Base-by-base conservation (phyloP, 305 asterid species). In the Fraxinus floribunda region DNA sequence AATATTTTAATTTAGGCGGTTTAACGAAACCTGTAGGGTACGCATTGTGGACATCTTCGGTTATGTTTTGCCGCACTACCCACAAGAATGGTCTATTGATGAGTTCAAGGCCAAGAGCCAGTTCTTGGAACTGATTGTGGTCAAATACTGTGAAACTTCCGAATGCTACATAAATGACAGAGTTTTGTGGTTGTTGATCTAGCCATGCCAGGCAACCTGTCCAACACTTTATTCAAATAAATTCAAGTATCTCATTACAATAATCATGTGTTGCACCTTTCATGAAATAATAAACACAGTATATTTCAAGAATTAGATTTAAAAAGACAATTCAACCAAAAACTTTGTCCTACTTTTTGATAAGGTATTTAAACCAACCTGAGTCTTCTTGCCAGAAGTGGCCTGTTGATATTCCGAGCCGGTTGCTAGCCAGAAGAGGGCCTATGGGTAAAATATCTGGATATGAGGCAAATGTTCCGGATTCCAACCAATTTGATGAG, bases 51-150 rank as follows among this genome's bases (percentile, higher is more conserved):
- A 68, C 15, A 2, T 78, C 66, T 35, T 64, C 78, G 16, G 52
- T 32, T 0, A 24, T 29, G 30, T 78, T 74, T 38, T 64, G 13
- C 20, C 81, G 76, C 71, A 84, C 85, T 9, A 84, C 86, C 87
- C 83, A 84, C 30, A 83, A 38, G 79, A 84, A 86, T 10, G 80
- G 81, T 44, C 70, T 73, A 66, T 89, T 83, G 4, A 84, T 41
- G 34, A 82, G 80, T 73, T 87, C 92, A 15, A 90, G 89, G 24
- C 91, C 92, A 0, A 77, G 26, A 16, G 93, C 91, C 68, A 90
- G 30, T 83, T 90, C 91, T 36, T 83, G 76, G 24, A 89, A 74
- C 22, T 89, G 93, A 5, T 66, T 9, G 15, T 85, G 78, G 32
- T 75, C 81, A 18, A 87, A 79, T 0, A 79, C 70, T 15, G 90